Evolutionary conservation across 345 rosid species (phyloP), one percentile per base, ranked within the genome.

Genomic region (Trapa incisa): DNA sequence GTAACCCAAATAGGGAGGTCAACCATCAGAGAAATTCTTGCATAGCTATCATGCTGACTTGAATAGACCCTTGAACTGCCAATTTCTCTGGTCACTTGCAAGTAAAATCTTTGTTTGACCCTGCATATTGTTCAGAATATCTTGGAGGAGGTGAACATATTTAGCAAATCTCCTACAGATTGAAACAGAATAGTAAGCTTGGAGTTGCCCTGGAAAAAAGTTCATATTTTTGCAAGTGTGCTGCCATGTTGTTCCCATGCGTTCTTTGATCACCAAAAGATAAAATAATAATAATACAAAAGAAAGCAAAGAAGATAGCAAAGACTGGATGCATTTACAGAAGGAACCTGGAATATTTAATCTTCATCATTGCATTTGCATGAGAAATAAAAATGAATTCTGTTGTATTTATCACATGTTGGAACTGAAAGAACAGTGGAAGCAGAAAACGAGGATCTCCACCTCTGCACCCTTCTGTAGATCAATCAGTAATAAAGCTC

Each of bases 381-480:
- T 16, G 54, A 48, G 43, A 58, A 47, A 33, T 17, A 84, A 43
- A n/a, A n/a, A 45, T 67, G 61, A 67, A 37, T 52, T n/a, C 70
- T 67, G 53, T 60, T 33, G 37, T 38, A 9, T 67, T 67, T 67
- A 67, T 67, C 53, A 54, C 70, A 56, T 37, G 53, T 5, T 17
- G n/a, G 61, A 48, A 66, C 45, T 36, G 53, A 66, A 36, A 67
- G 11, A 53, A 67, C 37, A 15, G 70, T 67, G 70, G 57, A 38
- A 67, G 70, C n/a, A 36, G 38, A 61, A 52, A 47, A 45, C 11
- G 48, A 45, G 81, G 6, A 84, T 80, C 70, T 73, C 82, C 15
- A 84, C 80, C 70, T 84, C 88, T 0, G 86, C 88, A 41, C 7
- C 7, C 43, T 41, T 41, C 43, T 41, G 43, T 8, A 41, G 43